Evolutionary conservation across 176 grass and related monocot genomes (phyloP), one percentile per base, ranked within the genome.

Genomic region (Cenchrus fungigraminus): DNA sequence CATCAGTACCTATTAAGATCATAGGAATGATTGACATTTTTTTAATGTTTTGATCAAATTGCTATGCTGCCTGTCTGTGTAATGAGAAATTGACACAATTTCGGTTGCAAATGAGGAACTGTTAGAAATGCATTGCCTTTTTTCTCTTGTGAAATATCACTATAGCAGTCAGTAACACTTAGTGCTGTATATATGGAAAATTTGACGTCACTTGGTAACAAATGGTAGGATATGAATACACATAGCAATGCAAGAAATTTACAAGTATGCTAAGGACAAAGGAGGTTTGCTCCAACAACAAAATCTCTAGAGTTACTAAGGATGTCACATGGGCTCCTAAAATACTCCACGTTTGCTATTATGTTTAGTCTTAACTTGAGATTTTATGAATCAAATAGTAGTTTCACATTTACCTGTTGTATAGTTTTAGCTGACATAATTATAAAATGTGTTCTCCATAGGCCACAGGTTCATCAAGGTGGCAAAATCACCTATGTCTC

Each of bases 401-500:
- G 42, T 42, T 59, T 82, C 8, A 20, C 17, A 52, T 86, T 66
- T 68, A 67, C 7, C 9, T 55, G 0, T 32, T 47, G 4, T 71
- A 19, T 82, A 70, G 17, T 76, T 76, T 53, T 34, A 19, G 5
- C 54, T 53, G 52, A 50, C 37, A 45, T 69, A 69, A 54, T 11
- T 63, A 54, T 71, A 55, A 47, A 81, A 68, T 78, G 12, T 8
- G 13, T 74, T 77, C 31, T 45, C 79, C 73, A 12, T 73, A 98
- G 97, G 93, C 64, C 71, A 89, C 46, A 89, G 88, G 82, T 96
- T 92, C 78, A 96, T 98, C 70, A 98, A 98, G 86, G 93, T 98
- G 42, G 91, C 88, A 55, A 98, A 98, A 86, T 98, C 97, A 22
- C 97, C 97, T 43, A 87, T 95, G 79, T 94, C 93, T 83, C 93